A percentile compares a stretch with the other conserved stretches of the same genome.
Evolutionary conservation across 1,139 yeast genomes (phyloP).

Genomic region (Geotrichum siamense): DNA sequence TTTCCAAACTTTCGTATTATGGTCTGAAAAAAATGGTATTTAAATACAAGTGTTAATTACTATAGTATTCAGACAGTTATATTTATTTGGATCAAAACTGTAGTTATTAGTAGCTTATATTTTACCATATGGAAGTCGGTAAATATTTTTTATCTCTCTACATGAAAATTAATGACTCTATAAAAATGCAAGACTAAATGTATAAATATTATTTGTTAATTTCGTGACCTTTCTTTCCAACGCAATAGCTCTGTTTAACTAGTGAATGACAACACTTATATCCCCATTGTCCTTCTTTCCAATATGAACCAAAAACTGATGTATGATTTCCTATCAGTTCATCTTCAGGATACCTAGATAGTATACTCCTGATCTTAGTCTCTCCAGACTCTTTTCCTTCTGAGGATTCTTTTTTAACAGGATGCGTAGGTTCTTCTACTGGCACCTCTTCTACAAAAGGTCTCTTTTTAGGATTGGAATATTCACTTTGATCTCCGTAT

Average conservation of each 20-base stretch:
- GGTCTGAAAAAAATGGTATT: too few relatives aligned
- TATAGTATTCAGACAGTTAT: too few relatives aligned
- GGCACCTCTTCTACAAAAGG: constrained; percentile 21
- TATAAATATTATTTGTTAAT: constrained; percentile 11
- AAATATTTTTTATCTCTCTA: too few relatives aligned
- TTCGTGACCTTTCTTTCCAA: constrained; percentile 21
- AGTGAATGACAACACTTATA: constrained; percentile 41
- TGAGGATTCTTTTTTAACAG: constrained; percentile 10
- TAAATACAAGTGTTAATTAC: too few relatives aligned
- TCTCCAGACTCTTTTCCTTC: neutral
- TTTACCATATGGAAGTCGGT: too few relatives aligned
- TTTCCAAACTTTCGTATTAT: too few relatives aligned
- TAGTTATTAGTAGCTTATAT: too few relatives aligned
- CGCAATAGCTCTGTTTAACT: constrained; percentile 35
- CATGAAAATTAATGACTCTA: too few relatives aligned
- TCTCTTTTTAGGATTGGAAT: neutral
- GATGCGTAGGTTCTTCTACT: constrained; percentile 16
- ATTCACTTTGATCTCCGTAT: constrained; percentile 1
- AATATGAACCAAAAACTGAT: constrained; percentile 45
- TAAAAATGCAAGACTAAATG: too few relatives aligned
- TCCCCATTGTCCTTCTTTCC: constrained; percentile 46
- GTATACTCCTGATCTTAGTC: too few relatives aligned
- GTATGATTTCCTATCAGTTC: constrained; percentile 38
- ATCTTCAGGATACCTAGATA: constrained; percentile 40
- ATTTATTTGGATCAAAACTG: too few relatives aligned